A percentile compares a stretch with the other conserved stretches of the same genome.
These are phyloP conservation scores for Pelargonium fulgidum DNA, from an alignment of 441 rosid species.

Conservation along the genomic window DNA sequence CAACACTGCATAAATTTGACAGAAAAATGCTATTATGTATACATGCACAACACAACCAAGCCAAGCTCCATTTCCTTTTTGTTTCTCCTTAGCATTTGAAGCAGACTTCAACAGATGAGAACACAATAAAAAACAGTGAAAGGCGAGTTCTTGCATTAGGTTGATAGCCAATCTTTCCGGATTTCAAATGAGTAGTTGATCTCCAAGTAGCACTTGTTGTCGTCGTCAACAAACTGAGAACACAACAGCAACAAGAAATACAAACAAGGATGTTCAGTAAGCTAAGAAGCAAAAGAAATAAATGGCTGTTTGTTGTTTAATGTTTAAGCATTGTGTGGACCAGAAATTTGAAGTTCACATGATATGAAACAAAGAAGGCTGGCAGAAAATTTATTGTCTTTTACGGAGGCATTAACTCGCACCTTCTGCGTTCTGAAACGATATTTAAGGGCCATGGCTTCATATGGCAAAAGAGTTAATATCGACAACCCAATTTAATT, in stretches of 20 bases:
- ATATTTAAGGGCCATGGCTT: background rate
- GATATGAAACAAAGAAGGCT: constrained; percentile 10
- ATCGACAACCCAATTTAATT: constrained; percentile 11
- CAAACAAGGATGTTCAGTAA: background rate
- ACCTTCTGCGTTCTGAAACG: background rate
- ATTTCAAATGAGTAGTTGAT: constrained; percentile 87
- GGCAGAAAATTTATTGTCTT: background rate
- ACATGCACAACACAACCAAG: no score
- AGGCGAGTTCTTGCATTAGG: constrained; percentile 5
- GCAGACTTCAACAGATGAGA: constrained; percentile 22
- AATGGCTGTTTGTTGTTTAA: background rate
- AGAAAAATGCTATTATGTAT: no score
- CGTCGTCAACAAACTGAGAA: constrained; percentile 75
- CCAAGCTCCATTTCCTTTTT: background rate
- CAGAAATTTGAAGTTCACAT: constrained; percentile 17
- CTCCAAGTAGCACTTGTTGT: constrained; percentile 81
- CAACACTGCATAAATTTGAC: no score
- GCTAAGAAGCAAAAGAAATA: background rate
- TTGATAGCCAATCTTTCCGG: constrained; percentile 61
- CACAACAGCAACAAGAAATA: background rate
- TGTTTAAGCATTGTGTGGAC: constrained; percentile 9
- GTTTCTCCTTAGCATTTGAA: constrained; percentile 15
- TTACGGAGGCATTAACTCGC: background rate
- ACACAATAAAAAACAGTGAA: background rate
- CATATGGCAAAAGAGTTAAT: background rate